These are phyloP conservation scores for Coemansia sp. DNA, from an alignment of 192 early-diverging fungal genomes.

Conservation along the genomic window DNA sequence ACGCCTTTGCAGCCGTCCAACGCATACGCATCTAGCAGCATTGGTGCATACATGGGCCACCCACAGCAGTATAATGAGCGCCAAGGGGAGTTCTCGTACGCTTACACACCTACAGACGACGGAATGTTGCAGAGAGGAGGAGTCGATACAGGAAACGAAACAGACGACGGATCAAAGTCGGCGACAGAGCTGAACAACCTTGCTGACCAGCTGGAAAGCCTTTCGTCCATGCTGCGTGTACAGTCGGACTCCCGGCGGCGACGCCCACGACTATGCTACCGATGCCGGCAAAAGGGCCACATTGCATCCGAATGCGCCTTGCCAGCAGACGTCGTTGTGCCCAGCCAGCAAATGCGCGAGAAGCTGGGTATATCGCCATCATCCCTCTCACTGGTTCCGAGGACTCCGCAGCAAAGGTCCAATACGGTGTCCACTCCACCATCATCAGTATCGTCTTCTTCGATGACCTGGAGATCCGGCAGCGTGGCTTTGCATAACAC, in stretches of 20 bases:
- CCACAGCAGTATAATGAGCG: conserved; percentile 2
- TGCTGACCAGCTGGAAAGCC: conserved; percentile 48
- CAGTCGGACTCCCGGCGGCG: conserved; percentile 46
- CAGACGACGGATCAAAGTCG: conserved; percentile 32
- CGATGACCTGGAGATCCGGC: conserved; percentile 19
- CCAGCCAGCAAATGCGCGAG: conserved; percentile 30
- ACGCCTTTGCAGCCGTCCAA: neutral
- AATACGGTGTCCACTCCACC: conserved; percentile 12
- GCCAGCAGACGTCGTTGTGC: conserved; percentile 31
- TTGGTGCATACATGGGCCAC: neutral
- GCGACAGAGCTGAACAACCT: conserved; percentile 41
- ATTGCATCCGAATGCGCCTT: conserved; percentile 42
- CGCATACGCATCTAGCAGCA: neutral
- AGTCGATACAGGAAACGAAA: conserved; percentile 17
- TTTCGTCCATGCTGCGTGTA: conserved; percentile 41
- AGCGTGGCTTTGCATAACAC: conserved; percentile 10
- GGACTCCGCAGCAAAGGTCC: conserved; percentile 8
- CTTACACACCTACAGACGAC: conserved; percentile 3
- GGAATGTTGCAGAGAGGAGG: conserved; percentile 19
- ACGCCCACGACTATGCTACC: conserved; percentile 50
- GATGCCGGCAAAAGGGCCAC: conserved; percentile 52
- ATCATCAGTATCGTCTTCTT: neutral
- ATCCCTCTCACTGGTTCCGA: neutral
- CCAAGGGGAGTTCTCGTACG: conserved; percentile 4
- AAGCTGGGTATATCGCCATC: conserved; percentile 16